Percentiles rank a stretch among this genome's conserved stretches.
Evolutionary conservation across 1,284 basidiomycete species (phyloP).

Genomic region (Cryptococcus neoformans): DNA sequence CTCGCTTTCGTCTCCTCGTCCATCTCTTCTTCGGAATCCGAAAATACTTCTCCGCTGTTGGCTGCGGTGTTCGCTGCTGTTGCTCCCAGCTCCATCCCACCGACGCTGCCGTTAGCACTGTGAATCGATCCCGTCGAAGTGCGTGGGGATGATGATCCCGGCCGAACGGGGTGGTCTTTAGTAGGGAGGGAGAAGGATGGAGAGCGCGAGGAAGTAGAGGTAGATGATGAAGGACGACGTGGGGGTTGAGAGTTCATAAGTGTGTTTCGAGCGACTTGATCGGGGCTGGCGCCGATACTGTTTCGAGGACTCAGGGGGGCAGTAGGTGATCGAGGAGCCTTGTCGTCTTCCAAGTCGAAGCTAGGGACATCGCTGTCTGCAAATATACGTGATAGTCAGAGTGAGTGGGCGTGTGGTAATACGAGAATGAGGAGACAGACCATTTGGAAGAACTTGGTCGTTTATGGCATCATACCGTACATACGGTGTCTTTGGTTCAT

Average conservation of each 20-base stretch:
- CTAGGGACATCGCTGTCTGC: conserved; percentile 54
- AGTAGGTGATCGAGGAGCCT: conserved; percentile 9
- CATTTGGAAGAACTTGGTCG: conserved; percentile 66
- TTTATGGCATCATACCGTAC: conserved; percentile 84
- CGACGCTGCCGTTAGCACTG: conserved; percentile 54
- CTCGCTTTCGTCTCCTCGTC: conserved; percentile 83
- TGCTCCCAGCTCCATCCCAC: conserved; percentile 28
- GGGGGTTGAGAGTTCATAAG: conserved; percentile 34
- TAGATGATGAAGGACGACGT: conserved; percentile 61
- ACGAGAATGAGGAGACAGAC: conserved; percentile 37
- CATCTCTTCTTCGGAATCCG: conserved; percentile 72
- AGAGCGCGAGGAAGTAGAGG: conserved; percentile 70
- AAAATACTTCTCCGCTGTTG: conserved; percentile 40
- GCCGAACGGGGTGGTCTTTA: conserved; percentile 34
- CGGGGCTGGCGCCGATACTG: conserved; percentile 13
- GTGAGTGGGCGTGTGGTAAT: neutral
- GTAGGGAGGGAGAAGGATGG: conserved; percentile 64
- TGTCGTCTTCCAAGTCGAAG: conserved; percentile 34
- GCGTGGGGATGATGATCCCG: conserved; percentile 30
- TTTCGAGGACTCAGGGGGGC: conserved; percentile 15
- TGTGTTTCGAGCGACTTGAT: conserved; percentile 9
- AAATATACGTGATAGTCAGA: conserved; percentile 27
- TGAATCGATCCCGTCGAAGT: conserved; percentile 53
- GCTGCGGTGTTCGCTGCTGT: conserved; percentile 44
- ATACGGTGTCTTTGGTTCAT: conserved; percentile 94